phyloP scores from a whole-genome alignment of 1,284 basidiomycete genomes.

The Laetiporus sulphureus region DNA sequence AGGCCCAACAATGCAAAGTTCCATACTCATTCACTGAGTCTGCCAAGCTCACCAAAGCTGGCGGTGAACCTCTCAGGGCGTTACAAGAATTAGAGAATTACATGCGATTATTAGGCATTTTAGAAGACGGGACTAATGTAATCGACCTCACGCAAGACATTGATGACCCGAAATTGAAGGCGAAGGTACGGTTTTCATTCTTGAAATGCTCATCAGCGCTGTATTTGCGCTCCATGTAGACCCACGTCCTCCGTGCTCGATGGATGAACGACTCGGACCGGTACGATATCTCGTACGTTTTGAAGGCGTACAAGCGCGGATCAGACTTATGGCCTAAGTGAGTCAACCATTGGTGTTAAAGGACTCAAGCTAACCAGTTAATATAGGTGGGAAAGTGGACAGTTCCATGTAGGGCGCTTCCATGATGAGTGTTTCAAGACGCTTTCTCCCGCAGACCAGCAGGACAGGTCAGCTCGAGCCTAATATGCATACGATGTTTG shows the following conservation, averaged over 20 bases:
- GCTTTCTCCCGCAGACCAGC: conserved; percentile 41
- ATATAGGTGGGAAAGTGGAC: conserved; percentile 77
- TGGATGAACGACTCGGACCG: conserved; percentile 93
- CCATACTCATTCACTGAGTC: conserved; percentile 88
- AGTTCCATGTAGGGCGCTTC: conserved; percentile 84
- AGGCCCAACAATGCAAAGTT: conserved; percentile 75
- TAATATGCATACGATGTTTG: too few relatives aligned
- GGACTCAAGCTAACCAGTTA: conserved; percentile 4
- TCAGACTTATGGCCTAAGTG: conserved; percentile 53
- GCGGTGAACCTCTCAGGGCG: conserved; percentile 82
- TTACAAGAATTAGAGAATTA: conserved; percentile 86
- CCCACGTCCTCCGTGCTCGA: conserved; percentile 80
- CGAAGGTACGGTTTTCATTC: conserved; percentile 55
- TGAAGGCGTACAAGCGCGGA: conserved; percentile 53
- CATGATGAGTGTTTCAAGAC: conserved; percentile 72
- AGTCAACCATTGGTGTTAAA: conserved; percentile 14
- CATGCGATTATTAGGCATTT: conserved; percentile 42
- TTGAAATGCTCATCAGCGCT: too few relatives aligned
- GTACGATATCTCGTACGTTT: conserved; percentile 64
- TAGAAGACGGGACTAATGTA: conserved; percentile 31
- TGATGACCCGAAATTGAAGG: conserved; percentile 40
- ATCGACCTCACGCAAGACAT: conserved; percentile 54
- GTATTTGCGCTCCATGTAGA: too few relatives aligned
- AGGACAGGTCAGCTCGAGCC: too few relatives aligned
- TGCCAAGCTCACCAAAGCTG: conserved; percentile 80